Evolutionary conservation across 306 rosid species (phyloP).

Genomic region (Quercus wislizeni): DNA sequence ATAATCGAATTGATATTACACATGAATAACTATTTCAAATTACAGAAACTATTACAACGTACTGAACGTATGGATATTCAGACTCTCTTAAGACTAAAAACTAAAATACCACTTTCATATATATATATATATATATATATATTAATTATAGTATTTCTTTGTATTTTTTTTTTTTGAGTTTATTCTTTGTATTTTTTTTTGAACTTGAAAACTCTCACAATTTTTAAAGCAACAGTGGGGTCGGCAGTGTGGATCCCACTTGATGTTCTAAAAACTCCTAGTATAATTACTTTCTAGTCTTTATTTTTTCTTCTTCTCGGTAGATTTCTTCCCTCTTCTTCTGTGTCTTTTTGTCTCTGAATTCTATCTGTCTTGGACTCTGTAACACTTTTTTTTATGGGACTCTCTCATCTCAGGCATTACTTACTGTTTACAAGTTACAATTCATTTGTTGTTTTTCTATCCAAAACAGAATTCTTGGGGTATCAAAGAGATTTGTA

Average conservation of each 20-base stretch:
- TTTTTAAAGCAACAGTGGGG: background rate
- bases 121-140: too few relatives aligned
- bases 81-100: too few relatives aligned
- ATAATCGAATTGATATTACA: too few relatives aligned
- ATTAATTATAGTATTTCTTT: too few relatives aligned
- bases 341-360: conserved; percentile 1
- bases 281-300: background rate
- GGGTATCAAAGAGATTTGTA: conserved; percentile 8
- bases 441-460: conserved; percentile 46
- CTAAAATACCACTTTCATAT: too few relatives aligned
- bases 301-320: background rate
- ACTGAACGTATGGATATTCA: too few relatives aligned
- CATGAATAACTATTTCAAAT: too few relatives aligned
- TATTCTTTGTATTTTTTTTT: too few relatives aligned
- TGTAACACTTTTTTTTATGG: conserved; percentile 18
- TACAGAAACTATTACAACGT: too few relatives aligned
- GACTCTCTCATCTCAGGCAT: conserved; percentile 27
- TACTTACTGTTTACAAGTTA: too few relatives aligned
- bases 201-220: background rate
- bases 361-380: background rate
- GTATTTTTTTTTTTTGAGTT: too few relatives aligned
- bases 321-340: conserved; percentile 25
- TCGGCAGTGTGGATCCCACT: conserved; percentile 33
- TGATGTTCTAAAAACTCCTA: conserved; percentile 9
- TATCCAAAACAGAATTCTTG: conserved; percentile 10